Conservation (phyloP, 345 rosid genomes). For the Ailanthus altissimus region DNA sequence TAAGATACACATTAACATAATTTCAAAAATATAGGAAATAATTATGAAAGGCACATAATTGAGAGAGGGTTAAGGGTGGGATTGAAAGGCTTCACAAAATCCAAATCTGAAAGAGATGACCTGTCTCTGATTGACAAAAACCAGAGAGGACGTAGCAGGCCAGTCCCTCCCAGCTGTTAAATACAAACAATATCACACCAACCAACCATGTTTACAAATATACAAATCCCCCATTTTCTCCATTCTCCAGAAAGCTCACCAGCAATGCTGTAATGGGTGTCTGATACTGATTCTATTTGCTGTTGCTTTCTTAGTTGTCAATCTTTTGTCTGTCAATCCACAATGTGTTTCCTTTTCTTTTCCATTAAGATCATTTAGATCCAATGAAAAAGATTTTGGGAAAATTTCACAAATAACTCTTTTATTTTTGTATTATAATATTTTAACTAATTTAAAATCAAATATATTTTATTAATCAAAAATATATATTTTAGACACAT, state of each 20-base stretch:
- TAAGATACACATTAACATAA: neutral
- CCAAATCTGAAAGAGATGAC: conserved; percentile 6
- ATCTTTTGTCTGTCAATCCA: neutral
- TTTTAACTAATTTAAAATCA: too few species aligned
- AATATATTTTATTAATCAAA: too few species aligned
- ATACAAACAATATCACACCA: conserved; percentile 12
- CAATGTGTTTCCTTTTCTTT: neutral
- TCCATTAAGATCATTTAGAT: neutral
- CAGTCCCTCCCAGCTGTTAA: neutral
- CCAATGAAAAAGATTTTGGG: neutral
- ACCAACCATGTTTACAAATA: neutral
- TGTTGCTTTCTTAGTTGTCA: conserved; percentile 17
- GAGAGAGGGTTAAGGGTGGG: neutral
- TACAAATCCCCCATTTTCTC: neutral
- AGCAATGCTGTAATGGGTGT: conserved; percentile 1
- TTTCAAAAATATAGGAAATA: neutral
- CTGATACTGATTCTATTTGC: neutral
- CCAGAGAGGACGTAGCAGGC: too few species aligned
- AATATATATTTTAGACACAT: too few species aligned
- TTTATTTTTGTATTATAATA: too few species aligned
- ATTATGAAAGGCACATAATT: conserved; percentile 4
- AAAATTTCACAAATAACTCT: too few species aligned
- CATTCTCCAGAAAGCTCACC: conserved; percentile 1
- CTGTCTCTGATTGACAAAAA: conserved; percentile 3
- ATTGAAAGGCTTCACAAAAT: neutral